Evolutionary conservation across 805 yeast species (phyloP).

Genomic region (Naumovozyma baii): DNA sequence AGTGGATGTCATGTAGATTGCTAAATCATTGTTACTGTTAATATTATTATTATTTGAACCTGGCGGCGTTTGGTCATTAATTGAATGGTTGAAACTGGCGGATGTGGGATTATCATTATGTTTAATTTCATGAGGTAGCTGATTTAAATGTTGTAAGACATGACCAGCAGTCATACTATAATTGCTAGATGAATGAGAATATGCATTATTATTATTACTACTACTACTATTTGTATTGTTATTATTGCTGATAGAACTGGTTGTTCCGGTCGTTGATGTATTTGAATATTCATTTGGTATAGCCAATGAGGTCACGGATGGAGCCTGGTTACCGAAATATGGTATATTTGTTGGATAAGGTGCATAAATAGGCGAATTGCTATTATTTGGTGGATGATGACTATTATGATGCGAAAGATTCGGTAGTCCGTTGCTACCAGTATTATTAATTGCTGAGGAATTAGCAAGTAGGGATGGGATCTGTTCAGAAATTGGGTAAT

Average conservation of each 20-base stretch:
- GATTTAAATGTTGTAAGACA: background rate
- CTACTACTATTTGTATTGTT: background rate
- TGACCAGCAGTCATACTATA: background rate
- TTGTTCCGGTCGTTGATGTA: background rate
- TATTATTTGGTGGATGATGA: too few species aligned
- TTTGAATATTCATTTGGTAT: too few species aligned
- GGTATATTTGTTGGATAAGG: too few species aligned
- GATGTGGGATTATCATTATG: too few species aligned
- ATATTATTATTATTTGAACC: constrained; percentile 2
- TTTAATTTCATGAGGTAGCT: background rate
- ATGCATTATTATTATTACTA: background rate
- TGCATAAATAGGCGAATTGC: too few species aligned
- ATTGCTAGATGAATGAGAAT: background rate
- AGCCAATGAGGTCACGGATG: too few species aligned
- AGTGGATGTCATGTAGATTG: background rate
- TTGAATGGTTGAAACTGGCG: background rate
- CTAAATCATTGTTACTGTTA: constrained; percentile 1
- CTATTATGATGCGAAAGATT: too few species aligned
- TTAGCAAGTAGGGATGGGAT: constrained; percentile 2
- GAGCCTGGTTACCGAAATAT: too few species aligned
- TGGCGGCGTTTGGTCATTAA: background rate
- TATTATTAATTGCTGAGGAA: background rate
- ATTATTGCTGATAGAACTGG: too few species aligned
- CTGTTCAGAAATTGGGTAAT: constrained; percentile 1
- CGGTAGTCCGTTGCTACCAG: background rate